Conservation (phyloP, 345 rosid genomes). For the Eucalyptus rudis region DNA sequence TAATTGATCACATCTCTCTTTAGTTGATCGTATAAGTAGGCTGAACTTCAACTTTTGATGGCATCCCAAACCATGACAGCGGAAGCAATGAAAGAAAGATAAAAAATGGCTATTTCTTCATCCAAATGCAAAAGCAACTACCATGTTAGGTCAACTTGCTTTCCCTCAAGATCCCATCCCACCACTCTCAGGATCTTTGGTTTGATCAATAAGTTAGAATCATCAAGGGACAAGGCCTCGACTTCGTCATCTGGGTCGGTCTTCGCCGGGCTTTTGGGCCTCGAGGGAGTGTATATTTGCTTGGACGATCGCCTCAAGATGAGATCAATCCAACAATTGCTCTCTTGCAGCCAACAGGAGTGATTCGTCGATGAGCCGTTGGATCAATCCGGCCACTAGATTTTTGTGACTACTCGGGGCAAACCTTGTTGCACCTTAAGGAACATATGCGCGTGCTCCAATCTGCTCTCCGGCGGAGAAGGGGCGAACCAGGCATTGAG, state of each 20-base stretch:
- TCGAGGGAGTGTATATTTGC: constrained; percentile 29
- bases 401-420: constrained; percentile 34
- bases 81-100: not conserved
- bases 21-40: not conserved
- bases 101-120: constrained; percentile 9
- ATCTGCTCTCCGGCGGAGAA: constrained; percentile 43
- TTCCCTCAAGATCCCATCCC: constrained; percentile 62
- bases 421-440: constrained; percentile 23
- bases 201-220: constrained; percentile 29
- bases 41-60: not conserved
- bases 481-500: constrained; percentile 22
- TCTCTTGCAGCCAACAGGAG: constrained; percentile 7
- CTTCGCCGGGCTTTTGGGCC: constrained; percentile 14
- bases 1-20: too few species aligned
- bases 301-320: constrained; percentile 37
- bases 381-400: constrained; percentile 48
- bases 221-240: constrained; percentile 3
- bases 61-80: not conserved
- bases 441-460: constrained; percentile 38
- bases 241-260: constrained; percentile 10
- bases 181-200: constrained; percentile 21
- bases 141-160: constrained; percentile 40
- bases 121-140: not conserved
- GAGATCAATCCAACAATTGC: constrained; percentile 33
- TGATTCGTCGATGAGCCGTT: constrained; percentile 18